Percentiles rank a stretch among this genome's conserved stretches.
Evolutionary conservation across 352 stramenopile genomes (phyloP).

Genomic region (Globisporangium radiosum): DNA sequence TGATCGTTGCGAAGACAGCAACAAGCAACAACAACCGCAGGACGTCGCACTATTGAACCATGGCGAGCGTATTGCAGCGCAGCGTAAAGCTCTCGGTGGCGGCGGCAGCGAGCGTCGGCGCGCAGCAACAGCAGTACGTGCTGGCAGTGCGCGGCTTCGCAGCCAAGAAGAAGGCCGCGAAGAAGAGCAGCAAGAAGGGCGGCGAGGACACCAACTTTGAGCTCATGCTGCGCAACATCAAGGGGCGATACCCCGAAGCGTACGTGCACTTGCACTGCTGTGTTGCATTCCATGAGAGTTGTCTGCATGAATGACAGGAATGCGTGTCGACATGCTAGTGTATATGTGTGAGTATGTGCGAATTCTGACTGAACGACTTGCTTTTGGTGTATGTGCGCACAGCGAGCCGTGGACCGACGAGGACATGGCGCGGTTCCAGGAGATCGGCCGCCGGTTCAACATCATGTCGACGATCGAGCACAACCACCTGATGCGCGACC

Average conservation of each 20-base stretch:
- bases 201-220: constrained; percentile 70
- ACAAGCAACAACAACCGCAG: no score
- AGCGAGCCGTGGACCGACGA: constrained; percentile 79
- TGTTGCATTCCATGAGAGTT: no score
- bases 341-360: no score
- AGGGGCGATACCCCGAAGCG: constrained; percentile 68
- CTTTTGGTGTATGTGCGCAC: constrained; percentile 1
- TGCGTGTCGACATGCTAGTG: no score
- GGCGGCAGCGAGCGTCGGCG: not conserved
- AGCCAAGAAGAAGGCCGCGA: constrained; percentile 9
- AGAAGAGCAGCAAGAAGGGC: constrained; percentile 14
- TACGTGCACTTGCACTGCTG: constrained; percentile 20
- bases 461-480: constrained; percentile 71
- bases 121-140: constrained; percentile 6
- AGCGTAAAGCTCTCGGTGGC: constrained; percentile 7
- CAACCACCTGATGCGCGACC: constrained; percentile 84
- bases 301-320: no score
- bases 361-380: not conserved
- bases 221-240: constrained; percentile 76
- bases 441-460: constrained; percentile 82
- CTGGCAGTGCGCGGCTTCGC: constrained; percentile 8
- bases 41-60: not conserved
- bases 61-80: constrained; percentile 10
- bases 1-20: no score
- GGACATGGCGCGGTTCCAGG: constrained; percentile 66